Evolutionary conservation across 257 asterid genomes (phyloP).

Genomic region (Fraxinus pennsylvanica): DNA sequence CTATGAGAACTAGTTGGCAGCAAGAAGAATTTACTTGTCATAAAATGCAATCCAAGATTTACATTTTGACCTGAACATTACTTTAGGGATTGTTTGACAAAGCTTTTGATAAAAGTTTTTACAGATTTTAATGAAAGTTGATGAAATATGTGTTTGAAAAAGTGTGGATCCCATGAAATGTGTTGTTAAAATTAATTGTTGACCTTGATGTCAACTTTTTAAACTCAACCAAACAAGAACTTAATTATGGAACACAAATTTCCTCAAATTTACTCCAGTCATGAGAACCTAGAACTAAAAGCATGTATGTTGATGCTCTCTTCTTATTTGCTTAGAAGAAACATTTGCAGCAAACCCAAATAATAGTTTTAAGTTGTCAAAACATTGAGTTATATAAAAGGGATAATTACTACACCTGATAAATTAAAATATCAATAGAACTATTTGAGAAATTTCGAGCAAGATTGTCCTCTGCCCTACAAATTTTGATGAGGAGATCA

Average conservation of each 20-base stretch:
- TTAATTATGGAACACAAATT: no score
- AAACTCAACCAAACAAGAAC: background rate
- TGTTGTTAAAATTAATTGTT: no score
- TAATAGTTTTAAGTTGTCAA: background rate
- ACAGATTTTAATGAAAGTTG: no score
- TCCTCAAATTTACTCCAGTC: background rate
- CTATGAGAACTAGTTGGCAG: background rate
- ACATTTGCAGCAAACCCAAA: background rate
- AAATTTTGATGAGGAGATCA: background rate
- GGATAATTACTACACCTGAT: background rate
- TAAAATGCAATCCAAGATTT: background rate
- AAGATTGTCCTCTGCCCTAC: background rate
- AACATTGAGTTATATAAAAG: no score
- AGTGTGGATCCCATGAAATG: no score
- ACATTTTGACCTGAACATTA: background rate
- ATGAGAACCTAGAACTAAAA: background rate
- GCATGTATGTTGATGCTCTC: background rate
- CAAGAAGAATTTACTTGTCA: background rate
- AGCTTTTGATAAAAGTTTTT: no score
- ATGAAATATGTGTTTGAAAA: no score
- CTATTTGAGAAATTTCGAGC: background rate
- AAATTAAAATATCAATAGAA: background rate
- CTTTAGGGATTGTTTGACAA: no score
- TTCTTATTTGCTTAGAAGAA: background rate
- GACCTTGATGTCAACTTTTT: no score